Evolutionary conservation across 192 early-diverging fungal genomes (phyloP), one percentile per base, ranked within the genome.

Genomic region (Paraglomus occultum): DNA sequence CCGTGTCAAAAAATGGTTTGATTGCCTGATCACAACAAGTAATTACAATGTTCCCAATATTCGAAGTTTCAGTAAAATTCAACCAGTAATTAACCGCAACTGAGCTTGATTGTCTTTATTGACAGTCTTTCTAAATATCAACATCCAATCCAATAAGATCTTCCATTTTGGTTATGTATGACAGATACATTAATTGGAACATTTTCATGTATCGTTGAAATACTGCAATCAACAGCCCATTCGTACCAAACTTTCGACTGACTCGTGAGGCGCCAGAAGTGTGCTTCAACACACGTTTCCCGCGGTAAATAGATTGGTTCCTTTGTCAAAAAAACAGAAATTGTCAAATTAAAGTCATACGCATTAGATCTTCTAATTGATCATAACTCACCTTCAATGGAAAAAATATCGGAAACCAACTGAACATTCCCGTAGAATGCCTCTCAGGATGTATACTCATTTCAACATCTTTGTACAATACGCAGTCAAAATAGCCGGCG

Each of bases 381-480:
- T 31, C 3, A 60, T 46, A 4, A 8, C 44, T 5, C 79, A 86
- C 87, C 81, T 86, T 82, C 50, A 94, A 52, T 4, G 97, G 97
- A 73, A 99, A 98, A 74, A 87, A 98, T 62, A 99, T 94, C 1
- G 97, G 96, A 76, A 99, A 99, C 97, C 97, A 99, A 71, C 91
- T 93, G 70, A 94, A 92, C 97, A 99, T 99, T 1, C 84, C 94
- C 14, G 88, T 83, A 0, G 95, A 93, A 68, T 98, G 96, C 7
- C 91, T 91, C 6, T 61, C 69, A 2, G 97, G 97, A 51, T 88
- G 82, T 66, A 94, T 99, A 53, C 82, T 85, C 18, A 87, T 74
- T 67, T 83, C 81, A 0, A 97, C 87, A 64, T 93, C 82, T 51
- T 89, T 89, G 78, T 97, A 97, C 39, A 99, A 82, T 42, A 89